These are phyloP conservation scores for Poronia punctata DNA, from an alignment of 495 filamentous ascomycete genomes.

Conservation along the genomic window DNA sequence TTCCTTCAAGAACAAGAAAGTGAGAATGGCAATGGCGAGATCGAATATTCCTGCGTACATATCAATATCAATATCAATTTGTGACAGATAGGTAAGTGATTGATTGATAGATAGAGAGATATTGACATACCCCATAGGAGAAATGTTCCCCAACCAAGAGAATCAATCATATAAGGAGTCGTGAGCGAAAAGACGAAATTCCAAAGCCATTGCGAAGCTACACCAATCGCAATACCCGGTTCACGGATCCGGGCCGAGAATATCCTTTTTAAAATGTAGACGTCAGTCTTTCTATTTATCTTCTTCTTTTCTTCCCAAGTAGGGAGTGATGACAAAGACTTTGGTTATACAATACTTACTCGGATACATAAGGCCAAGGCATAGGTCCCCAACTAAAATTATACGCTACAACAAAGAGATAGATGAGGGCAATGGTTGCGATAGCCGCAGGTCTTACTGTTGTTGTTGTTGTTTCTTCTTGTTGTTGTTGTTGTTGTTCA, in stretches of 20 bases:
- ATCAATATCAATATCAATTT: no score
- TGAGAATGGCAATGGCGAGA: conserved; percentile 13
- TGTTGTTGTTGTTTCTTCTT: conserved; percentile 19
- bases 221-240: conserved; percentile 33
- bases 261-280: conserved; percentile 28
- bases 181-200: conserved; percentile 45
- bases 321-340: neutral
- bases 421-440: conserved; percentile 44
- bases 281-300: conserved; percentile 17
- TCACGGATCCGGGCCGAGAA: conserved; percentile 44
- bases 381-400: conserved; percentile 45
- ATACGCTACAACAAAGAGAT: conserved; percentile 42
- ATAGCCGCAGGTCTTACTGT: conserved; percentile 33
- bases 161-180: conserved; percentile 45
- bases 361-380: conserved; percentile 44
- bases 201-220: conserved; percentile 46
- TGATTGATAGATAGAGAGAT: neutral
- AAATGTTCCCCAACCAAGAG: conserved; percentile 46
- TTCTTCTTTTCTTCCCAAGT: conserved; percentile 28
- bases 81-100: no score
- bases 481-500: conserved; percentile 3
- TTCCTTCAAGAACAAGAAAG: conserved; percentile 20
- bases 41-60: conserved; percentile 18
- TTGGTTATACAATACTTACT: no score
- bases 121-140: conserved; percentile 32